phyloP scores from a whole-genome alignment of 1,284 basidiomycete species.

The Cutaneotrichosporon mucoides region DNA sequence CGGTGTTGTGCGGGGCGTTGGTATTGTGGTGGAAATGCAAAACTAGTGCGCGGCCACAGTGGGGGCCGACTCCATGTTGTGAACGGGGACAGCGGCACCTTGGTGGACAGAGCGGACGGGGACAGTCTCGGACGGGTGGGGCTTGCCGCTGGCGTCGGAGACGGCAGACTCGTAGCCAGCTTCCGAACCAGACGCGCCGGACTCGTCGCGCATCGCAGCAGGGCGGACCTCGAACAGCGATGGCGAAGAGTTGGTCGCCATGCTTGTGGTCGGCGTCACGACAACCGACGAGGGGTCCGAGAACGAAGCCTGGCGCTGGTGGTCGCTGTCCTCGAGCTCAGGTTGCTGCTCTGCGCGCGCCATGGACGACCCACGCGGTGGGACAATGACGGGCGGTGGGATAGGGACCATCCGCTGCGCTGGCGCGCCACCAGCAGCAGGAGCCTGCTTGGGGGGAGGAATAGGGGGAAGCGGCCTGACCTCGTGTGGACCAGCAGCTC shows the following conservation, averaged over 20 bases:
- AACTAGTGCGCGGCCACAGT: constrained; percentile 1
- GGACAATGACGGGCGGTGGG: constrained; percentile 16
- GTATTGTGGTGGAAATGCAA: too few relatives aligned
- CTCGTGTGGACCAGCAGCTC: neutral
- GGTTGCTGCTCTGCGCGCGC: neutral
- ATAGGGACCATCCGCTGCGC: neutral
- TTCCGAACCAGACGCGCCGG: constrained; percentile 4
- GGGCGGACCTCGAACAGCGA: constrained; percentile 15
- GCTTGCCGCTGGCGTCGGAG: neutral
- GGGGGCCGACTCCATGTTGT: neutral
- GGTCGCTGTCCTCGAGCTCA: neutral
- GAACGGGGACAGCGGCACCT: neutral
- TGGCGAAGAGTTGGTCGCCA: constrained; percentile 11
- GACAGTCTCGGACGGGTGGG: neutral
- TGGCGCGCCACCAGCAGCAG: too few relatives aligned
- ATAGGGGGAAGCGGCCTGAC: neutral
- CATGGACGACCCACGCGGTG: constrained; percentile 14
- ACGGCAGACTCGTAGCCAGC: constrained; percentile 3
- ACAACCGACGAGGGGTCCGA: constrained; percentile 18
- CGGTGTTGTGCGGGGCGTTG: too few relatives aligned
- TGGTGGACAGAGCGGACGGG: neutral
- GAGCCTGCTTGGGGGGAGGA: constrained; percentile 1
- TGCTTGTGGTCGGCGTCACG: constrained; percentile 18
- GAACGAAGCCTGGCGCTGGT: constrained; percentile 6
- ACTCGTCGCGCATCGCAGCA: constrained; percentile 12